Evolutionary conservation across 2,329 filamentous ascomycete species (phyloP).

Genomic region (Neoascochyta sp.): DNA sequence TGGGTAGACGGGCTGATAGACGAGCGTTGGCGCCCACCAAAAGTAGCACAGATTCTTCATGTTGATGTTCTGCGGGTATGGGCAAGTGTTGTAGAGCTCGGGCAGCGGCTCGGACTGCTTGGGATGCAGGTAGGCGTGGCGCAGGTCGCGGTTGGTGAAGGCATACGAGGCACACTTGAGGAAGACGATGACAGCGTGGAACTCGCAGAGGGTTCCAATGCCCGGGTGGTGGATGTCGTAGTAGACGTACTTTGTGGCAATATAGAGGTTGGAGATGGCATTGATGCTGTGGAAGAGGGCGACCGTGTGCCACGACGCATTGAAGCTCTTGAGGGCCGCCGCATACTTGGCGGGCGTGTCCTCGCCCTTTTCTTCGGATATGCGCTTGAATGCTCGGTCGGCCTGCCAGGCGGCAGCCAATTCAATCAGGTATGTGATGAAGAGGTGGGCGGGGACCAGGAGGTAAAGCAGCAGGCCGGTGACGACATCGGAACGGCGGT

Average conservation of each 20-base stretch:
- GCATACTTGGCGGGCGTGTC: conserved; percentile 55
- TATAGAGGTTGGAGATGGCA: conserved; percentile 71
- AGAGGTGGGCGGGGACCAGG: conserved; percentile 83
- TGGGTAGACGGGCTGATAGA: conserved; percentile 96
- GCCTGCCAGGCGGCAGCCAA: conserved; percentile 76
- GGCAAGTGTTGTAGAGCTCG: conserved; percentile 74
- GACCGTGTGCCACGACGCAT: conserved; percentile 73
- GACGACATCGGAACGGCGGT: conserved; percentile 70
- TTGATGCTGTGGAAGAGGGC: conserved; percentile 80
- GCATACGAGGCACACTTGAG: conserved; percentile 95
- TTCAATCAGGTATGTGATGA: conserved; percentile 88
- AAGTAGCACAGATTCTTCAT: conserved; percentile 87
- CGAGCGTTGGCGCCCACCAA: conserved; percentile 94
- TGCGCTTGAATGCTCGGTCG: conserved; percentile 60
- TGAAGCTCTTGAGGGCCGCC: conserved; percentile 61
- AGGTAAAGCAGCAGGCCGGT: conserved; percentile 77
- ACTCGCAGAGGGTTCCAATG: conserved; percentile 84
- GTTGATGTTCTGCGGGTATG: conserved; percentile 89
- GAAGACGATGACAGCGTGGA: conserved; percentile 93
- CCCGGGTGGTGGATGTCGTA: conserved; percentile 87
- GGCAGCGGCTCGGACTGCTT: conserved; percentile 69
- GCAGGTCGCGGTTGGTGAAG: conserved; percentile 91
- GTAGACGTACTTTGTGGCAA: conserved; percentile 84
- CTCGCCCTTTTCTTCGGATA: conserved; percentile 43
- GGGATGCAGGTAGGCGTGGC: conserved; percentile 83